Base-by-base conservation (phyloP, 2,329 filamentous ascomycete species). In the Xylaria sp. region DNA sequence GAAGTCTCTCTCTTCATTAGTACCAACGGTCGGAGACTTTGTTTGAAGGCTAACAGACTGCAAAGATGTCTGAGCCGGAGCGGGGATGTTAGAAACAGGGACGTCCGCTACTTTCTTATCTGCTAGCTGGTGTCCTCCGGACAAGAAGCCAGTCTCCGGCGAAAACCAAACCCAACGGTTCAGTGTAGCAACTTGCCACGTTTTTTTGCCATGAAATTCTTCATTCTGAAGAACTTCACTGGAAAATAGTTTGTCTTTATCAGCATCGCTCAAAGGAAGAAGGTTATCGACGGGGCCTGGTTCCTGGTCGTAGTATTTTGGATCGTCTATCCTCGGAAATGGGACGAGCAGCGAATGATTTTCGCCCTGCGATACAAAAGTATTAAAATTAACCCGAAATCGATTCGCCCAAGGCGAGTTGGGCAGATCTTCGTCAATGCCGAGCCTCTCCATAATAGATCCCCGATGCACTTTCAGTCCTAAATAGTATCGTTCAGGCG, bases 361-460 rank as follows among this genome's bases (percentile, higher is more conserved):
- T 31, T 3, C 23, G 23, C 47, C 21, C 11, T 41, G 10, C 11
- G n/a, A 25, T 13, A 21, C 25, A n/a, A 31, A 17, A 11, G 23
- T 27, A 7, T 17, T 1, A 11, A 4, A 1, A 15, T 11, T 2
- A 3, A 40, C 1, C 13, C 33, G 23, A 25, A 41, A 59, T 15
- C 57, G 31, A 9, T 3, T 9, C 21, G 57, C 57, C 57, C 57
- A 59, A 17, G 57, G 57, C 25, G 57, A 59, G 13, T 49, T 54
- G 8, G 54, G 54, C 2, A 41, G 3, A 40, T 49, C 27, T 4
- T 29, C 17, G 10, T 33, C 21, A 17, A 2, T 9, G 3, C 25
- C 37, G 9, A 31, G 3, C n/a, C 10, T 40, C 19, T 40, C 23
- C 53, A 56, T 56, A 3, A 19, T 48, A 10, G 10, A 19, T 3